Evolutionary conservation across 2,329 filamentous ascomycete genomes (phyloP).

Genomic region (Ilyonectria robusta): DNA sequence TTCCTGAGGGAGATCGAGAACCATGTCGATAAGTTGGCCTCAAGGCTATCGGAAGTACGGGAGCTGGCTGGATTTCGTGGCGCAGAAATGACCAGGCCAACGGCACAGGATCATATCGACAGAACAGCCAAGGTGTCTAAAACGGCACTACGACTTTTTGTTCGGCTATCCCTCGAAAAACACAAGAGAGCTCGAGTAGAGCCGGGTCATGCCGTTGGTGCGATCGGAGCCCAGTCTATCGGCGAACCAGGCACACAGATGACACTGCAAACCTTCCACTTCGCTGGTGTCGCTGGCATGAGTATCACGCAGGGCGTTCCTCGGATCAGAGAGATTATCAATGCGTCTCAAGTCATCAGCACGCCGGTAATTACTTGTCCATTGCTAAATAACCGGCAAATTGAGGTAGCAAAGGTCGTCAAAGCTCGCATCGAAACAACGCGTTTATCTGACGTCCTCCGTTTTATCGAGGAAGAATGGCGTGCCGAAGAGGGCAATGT

Average conservation of each 20-base stretch:
- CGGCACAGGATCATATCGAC: slow-evolving; percentile 66
- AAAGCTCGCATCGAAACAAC: slow-evolving; percentile 97
- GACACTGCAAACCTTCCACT: slow-evolving; percentile 99
- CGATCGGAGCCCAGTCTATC: slow-evolving; percentile 96
- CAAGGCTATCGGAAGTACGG: slow-evolving; percentile 70
- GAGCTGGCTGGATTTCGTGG: slow-evolving; percentile 64
- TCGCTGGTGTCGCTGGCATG: slow-evolving; percentile 99
- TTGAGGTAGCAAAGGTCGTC: slow-evolving; percentile 88
- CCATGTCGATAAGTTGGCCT: slow-evolving; percentile 76
- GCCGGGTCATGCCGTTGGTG: slow-evolving; percentile 94
- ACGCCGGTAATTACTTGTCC: slow-evolving; percentile 94
- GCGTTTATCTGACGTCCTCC: slow-evolving; percentile 84
- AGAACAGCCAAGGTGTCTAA: slow-evolving; percentile 88
- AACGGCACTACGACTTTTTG: slow-evolving; percentile 80
- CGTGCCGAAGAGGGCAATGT: slow-evolving; percentile 82
- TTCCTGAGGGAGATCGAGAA: slow-evolving; percentile 85
- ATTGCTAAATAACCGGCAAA: slow-evolving; percentile 80
- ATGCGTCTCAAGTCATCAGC: slow-evolving; percentile 93
- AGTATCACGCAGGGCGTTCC: slow-evolving; percentile 99
- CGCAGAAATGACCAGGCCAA: slow-evolving; percentile 37
- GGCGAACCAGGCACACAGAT: slow-evolving; percentile 99
- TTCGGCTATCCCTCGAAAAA: slow-evolving; percentile 87
- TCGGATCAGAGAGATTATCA: slow-evolving; percentile 99
- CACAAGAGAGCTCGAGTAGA: slow-evolving; percentile 93
- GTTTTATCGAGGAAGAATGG: slow-evolving; percentile 91